Conservation (phyloP, 257 asterid species). For the Linderniella brevidens region DNA sequence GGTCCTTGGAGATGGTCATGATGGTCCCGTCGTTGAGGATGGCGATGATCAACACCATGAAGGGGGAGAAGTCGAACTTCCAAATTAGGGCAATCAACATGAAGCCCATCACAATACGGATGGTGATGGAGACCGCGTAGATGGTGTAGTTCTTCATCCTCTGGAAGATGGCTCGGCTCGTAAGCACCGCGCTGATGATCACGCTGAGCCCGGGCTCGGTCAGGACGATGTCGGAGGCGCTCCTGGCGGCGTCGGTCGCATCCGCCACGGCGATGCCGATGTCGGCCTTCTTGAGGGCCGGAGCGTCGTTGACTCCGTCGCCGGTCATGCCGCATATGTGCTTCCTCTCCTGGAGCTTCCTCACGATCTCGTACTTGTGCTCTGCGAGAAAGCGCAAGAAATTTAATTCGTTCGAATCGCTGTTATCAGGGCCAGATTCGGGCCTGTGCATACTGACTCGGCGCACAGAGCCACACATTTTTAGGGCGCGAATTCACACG, state of each 20-base stretch:
- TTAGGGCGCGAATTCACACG: no score
- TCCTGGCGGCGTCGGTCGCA: slow-evolving; percentile 78
- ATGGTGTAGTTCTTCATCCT: slow-evolving; percentile 90
- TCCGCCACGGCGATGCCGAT: slow-evolving; percentile 88
- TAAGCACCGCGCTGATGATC: slow-evolving; percentile 67
- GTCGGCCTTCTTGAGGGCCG: slow-evolving; percentile 76
- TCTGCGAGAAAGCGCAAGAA: slow-evolving; percentile 13
- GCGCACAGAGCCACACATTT: no score
- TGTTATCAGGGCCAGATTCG: no score
- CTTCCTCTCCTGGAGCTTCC: slow-evolving; percentile 59
- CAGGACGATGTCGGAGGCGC: slow-evolving; percentile 86
- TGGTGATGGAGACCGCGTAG: slow-evolving; percentile 80
- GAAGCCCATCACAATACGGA: slow-evolving; percentile 82
- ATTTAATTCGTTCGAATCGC: no score
- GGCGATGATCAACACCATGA: slow-evolving; percentile 84
- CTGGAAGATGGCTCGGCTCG: slow-evolving; percentile 87
- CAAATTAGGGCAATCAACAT: slow-evolving; percentile 77
- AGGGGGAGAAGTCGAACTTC: slow-evolving; percentile 87
- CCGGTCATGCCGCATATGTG: slow-evolving; percentile 93
- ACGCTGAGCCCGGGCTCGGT: slow-evolving; percentile 87
- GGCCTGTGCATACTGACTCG: no score
- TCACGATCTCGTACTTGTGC: slow-evolving; percentile 86
- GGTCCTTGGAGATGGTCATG: slow-evolving; percentile 87
- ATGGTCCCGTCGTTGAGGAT: slow-evolving; percentile 83
- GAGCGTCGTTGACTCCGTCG: slow-evolving; percentile 88